A percentile compares a stretch with the other conserved stretches of the same genome.
These are phyloP conservation scores for Kewa caespitosa DNA, from an alignment of 179 eudicot genomes.

Conservation along the genomic window DNA sequence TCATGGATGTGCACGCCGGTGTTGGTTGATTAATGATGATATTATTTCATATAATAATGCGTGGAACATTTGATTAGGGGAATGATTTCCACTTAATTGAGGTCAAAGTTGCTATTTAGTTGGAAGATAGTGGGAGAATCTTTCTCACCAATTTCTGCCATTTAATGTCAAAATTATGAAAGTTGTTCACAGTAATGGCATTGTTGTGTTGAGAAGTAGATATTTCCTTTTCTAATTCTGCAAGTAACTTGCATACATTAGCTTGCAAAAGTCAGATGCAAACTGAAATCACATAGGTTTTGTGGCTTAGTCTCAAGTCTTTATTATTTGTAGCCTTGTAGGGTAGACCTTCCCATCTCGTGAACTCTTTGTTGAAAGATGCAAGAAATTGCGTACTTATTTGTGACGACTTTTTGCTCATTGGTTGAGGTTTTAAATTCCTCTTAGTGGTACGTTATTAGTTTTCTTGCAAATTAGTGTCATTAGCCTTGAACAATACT, in stretches of 20 bases:
- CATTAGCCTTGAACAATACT: conserved; percentile 29
- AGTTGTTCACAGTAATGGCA: conserved; percentile 15
- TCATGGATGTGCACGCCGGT: conserved; percentile 1
- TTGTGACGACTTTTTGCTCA: conserved; percentile 26
- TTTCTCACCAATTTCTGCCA: conserved; percentile 28
- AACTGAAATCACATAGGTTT: conserved; percentile 22
- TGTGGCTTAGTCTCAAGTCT: background rate
- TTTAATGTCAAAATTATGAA: conserved; percentile 15
- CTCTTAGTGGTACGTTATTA: conserved; percentile 13
- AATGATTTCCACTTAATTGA: conserved; percentile 31
- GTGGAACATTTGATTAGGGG: conserved; percentile 24
- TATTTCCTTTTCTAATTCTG: conserved; percentile 23
- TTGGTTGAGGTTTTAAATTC: conserved; percentile 31
- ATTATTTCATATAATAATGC: background rate
- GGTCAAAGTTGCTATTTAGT: conserved; percentile 41
- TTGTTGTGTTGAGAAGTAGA: conserved; percentile 15
- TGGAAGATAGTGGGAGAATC: conserved; percentile 45
- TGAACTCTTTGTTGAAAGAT: conserved; percentile 26
- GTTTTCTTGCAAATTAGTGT: conserved; percentile 13
- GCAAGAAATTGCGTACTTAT: conserved; percentile 36
- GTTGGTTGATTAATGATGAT: background rate
- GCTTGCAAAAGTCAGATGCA: conserved; percentile 31
- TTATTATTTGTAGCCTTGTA: conserved; percentile 12
- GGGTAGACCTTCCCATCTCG: conserved; percentile 22
- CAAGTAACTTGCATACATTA: conserved; percentile 37